Evolutionary conservation across 148 eudicot species (phyloP), one percentile per base, ranked within the genome.

Genomic region (Cornus kousa): DNA sequence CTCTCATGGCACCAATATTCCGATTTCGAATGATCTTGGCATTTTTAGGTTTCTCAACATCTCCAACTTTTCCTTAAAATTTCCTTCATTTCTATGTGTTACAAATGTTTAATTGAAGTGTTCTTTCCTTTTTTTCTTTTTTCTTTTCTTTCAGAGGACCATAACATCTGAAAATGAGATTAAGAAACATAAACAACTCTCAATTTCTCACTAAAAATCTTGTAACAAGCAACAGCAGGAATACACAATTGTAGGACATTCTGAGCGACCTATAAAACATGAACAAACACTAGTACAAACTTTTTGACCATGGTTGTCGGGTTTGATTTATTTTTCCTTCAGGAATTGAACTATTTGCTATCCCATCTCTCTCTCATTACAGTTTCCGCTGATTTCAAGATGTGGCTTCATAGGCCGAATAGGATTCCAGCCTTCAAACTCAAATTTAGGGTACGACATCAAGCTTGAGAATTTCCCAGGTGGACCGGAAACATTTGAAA

Each of bases 401-500:
- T 86, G 98, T 76, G 92, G 91, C 79, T 91, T 90, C 85, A 77
- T 91, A 10, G 57, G 80, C 33, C 82, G 86, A 59, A 77, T 76
- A 39, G 88, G 87, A 9, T 78, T 85, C 53, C 87, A 82, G 70
- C 82, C 85, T 50, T 57, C 71, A 65, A 80, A 79, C 68, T 85
- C 90, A 68, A 55, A 75, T 32, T 75, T 28, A 67, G 81, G 84
- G 50, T 73, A 80, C 66, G 84, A 85, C 55, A 75, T 91, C 53
- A 90, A 90, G 81, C 85, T 91, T 19, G 86, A 93, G 57, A 84
- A 86, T 67, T 84, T 92, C 48, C 94, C 93, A 72, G 94, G 97
- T 39, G 94, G 97, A 72, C 22, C 88, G 16, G 86, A 82, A 74
- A 72, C 88, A 72, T 93, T 93, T 77, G 87, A 89, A 78, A 74